Evolutionary conservation across 257 asterid genomes (phyloP).

Genomic region (Mitragyna speciosa): DNA sequence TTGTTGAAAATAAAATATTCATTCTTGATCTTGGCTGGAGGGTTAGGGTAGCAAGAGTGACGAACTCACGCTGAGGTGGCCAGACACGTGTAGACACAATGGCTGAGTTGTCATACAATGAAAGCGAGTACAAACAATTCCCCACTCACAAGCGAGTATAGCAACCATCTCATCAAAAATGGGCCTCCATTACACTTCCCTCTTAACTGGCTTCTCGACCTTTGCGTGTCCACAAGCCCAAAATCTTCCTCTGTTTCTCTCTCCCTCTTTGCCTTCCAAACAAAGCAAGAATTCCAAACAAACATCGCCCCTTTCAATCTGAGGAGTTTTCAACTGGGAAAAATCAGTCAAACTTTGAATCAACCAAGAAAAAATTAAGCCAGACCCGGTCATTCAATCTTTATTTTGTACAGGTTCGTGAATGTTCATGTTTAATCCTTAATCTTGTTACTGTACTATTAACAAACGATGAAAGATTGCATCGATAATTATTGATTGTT

Average conservation of each 20-base stretch:
- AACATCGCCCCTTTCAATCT: neutral
- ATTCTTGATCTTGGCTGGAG: neutral
- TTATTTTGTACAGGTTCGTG: slow-evolving; percentile 33
- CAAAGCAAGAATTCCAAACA: slow-evolving; percentile 45
- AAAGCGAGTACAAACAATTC: slow-evolving; percentile 21
- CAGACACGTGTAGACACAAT: slow-evolving; percentile 2
- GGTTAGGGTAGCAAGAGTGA: neutral
- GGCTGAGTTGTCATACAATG: slow-evolving; percentile 22
- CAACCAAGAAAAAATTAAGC: neutral
- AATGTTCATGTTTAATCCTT: neutral
- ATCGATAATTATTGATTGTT: neutral
- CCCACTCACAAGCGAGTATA: slow-evolving; percentile 15
- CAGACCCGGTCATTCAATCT: neutral
- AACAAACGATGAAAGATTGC: neutral
- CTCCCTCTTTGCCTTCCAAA: slow-evolving; percentile 36
- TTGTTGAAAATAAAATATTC: neutral
- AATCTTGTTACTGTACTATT: neutral
- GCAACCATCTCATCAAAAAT: slow-evolving; percentile 31
- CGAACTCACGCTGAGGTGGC: slow-evolving; percentile 26
- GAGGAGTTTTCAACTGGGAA: neutral
- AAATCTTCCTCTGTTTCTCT: slow-evolving; percentile 17
- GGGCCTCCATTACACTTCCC: slow-evolving; percentile 48
- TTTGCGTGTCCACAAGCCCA: slow-evolving; percentile 55
- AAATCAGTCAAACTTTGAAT: slow-evolving; percentile 12
- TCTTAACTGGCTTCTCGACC: slow-evolving; percentile 32